phyloP scores from a whole-genome alignment of 495 filamentous ascomycete species.

The Penicillium taxi region DNA sequence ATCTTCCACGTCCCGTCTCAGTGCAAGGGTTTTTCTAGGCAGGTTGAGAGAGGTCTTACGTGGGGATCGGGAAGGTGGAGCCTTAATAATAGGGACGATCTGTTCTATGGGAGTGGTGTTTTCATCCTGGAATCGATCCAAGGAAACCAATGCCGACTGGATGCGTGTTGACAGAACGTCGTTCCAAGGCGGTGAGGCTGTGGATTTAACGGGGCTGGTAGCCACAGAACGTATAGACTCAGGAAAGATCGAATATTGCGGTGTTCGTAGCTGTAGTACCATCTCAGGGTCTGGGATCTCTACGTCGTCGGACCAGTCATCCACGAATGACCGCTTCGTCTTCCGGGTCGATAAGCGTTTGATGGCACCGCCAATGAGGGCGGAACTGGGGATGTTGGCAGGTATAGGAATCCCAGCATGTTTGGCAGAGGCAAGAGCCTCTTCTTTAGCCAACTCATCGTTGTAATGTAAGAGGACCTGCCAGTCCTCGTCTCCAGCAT shows the following conservation, averaged over 20 bases:
- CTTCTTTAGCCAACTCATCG: slow-evolving; percentile 68
- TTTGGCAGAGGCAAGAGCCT: slow-evolving; percentile 79
- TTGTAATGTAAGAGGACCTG: slow-evolving; percentile 70
- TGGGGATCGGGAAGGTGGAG: slow-evolving; percentile 48
- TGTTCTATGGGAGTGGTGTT: slow-evolving; percentile 54
- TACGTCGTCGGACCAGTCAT: slow-evolving; percentile 90
- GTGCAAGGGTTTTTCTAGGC: slow-evolving; percentile 14
- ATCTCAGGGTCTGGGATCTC: slow-evolving; percentile 61
- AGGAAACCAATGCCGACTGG: slow-evolving; percentile 21
- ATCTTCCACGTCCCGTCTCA: slow-evolving; percentile 47
- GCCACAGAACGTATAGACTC: slow-evolving; percentile 51
- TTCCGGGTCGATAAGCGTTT: slow-evolving; percentile 82
- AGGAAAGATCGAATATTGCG: slow-evolving; percentile 53
- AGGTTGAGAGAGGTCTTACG: slow-evolving; percentile 30
- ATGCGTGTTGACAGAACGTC: slow-evolving; percentile 20
- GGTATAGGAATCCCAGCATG: slow-evolving; percentile 90
- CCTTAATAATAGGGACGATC: slow-evolving; percentile 63
- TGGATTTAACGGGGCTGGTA: slow-evolving; percentile 32
- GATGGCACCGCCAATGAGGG: slow-evolving; percentile 87
- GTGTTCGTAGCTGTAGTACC: slow-evolving; percentile 55
- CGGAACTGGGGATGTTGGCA: slow-evolving; percentile 82
- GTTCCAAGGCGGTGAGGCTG: slow-evolving; percentile 25
- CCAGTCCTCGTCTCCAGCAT: slow-evolving; percentile 73
- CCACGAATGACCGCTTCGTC: slow-evolving; percentile 62
- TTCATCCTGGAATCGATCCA: slow-evolving; percentile 57